Base-by-base conservation (phyloP, 768 basidiomycete species). In the Naematelia encephala region DNA sequence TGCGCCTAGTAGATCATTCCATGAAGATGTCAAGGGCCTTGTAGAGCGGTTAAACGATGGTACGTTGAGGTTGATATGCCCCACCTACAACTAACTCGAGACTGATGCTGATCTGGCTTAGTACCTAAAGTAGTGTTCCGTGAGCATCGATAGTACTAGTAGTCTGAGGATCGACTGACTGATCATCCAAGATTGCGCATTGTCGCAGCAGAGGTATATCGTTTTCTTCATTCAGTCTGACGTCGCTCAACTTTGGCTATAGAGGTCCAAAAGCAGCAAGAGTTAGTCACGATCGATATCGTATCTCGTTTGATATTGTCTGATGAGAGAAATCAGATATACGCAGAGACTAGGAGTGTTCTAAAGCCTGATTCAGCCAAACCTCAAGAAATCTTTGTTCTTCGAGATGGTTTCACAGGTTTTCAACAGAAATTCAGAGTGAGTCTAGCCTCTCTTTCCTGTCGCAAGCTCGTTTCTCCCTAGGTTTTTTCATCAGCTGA, bases 241-340 rank as follows among this genome's bases (percentile, higher is more conserved):
- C 4, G 5, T 21, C 8, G n/a, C 56, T 70, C 51, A 59, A n/a
- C n/a, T n/a, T n/a, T 43, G 10, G 21, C 25, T n/a, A 3, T 28
- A 76, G 74, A 68, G 74, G 74, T 26, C 74, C 74, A 0, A 76
- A 76, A 51, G 67, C 74, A 30, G 74, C 74, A 27, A 57, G 74
- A 59, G 74, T 76, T 22, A 61, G 74, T 64, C 14, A 12, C 47
- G 26, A 21, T 42, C 30, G 28, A n/a, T 28, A 23, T 28, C 22
- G 14, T 14, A 3, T 2, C 26, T 23, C 12, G 47, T 12, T 54
- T 26, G 42, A n/a, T n/a, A n/a, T n/a, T n/a, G n/a, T n/a, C n/a
- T n/a, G n/a, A n/a, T n/a, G n/a, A 26, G 53, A 28, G 16, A 10
- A 10, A 8, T 2, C 45, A 73, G 75, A 75, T 74, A 56, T 77